A percentile compares a stretch with the other conserved stretches of the same genome.
Evolutionary conservation across 768 basidiomycete genomes (phyloP).

Genomic region (Calocera viscosa): DNA sequence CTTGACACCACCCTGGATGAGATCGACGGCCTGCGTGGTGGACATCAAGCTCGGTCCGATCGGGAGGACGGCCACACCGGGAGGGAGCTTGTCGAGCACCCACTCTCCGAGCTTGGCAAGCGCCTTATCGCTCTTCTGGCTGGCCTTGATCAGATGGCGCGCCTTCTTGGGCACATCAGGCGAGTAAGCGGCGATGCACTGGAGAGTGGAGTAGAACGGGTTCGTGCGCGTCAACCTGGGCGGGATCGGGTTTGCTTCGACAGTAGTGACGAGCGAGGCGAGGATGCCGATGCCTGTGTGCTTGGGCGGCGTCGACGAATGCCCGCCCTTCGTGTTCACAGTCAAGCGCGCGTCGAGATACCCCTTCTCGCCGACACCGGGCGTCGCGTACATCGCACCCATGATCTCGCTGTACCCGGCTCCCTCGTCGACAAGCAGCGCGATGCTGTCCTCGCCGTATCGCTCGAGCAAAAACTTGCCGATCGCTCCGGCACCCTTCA

Average conservation of each 20-base stretch:
- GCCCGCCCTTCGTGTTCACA: slow-evolving; percentile 62
- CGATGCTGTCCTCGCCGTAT: slow-evolving; percentile 61
- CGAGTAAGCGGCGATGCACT: slow-evolving; percentile 54
- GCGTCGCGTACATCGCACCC: slow-evolving; percentile 46
- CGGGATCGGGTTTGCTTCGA: slow-evolving; percentile 49
- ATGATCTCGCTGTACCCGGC: slow-evolving; percentile 34
- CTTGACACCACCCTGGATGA: slow-evolving; percentile 40
- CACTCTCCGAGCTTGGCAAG: slow-evolving; percentile 41
- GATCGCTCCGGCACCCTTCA: slow-evolving; percentile 34
- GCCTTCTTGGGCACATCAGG: slow-evolving; percentile 40
- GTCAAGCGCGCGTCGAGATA: slow-evolving; percentile 51
- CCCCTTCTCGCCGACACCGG: slow-evolving; percentile 65
- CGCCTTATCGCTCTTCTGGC: slow-evolving; percentile 39
- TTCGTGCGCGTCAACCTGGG: slow-evolving; percentile 35
- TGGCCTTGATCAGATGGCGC: slow-evolving; percentile 37
- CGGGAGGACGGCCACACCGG: slow-evolving; percentile 23
- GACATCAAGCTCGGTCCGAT: slow-evolving; percentile 38
- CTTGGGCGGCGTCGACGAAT: slow-evolving; percentile 68
- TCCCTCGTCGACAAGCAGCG: slow-evolving; percentile 81
- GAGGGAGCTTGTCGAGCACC: slow-evolving; percentile 19
- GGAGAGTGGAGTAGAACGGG: slow-evolving; percentile 47
- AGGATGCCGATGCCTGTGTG: slow-evolving; percentile 78
- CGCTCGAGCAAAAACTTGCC: slow-evolving; percentile 36
- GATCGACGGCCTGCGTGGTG: slow-evolving; percentile 69
- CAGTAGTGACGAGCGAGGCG: slow-evolving; percentile 49